Base-by-base conservation (phyloP, 139 green algal genomes). In the Desmodesmus armatus region DNA sequence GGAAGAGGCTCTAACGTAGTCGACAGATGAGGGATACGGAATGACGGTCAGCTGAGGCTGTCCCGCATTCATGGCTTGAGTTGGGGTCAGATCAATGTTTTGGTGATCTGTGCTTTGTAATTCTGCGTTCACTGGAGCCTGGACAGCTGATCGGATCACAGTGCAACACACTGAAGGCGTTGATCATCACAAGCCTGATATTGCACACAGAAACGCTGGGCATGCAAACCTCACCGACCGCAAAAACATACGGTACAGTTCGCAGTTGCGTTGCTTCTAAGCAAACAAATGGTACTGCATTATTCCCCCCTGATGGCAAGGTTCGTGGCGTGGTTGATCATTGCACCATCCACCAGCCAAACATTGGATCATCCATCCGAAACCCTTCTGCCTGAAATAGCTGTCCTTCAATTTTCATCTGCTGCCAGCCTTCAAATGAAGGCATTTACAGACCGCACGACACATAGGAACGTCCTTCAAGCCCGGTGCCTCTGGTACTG, bases 21-120 rank as follows among this genome's bases (percentile, higher is more conserved):
- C 76, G 6, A 82, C 76, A 31, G 72, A 29, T 44, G 53, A 35
- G 29, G 76, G 76, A 33, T 82, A 82, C 3, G 76, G 76, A 25
- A 82, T 49, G 2, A 73, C 76, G 41, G 53, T 82, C 3, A 82
- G 55, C 21, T 35, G 39, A 58, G 25, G 60, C 5, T 33, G 7
- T 37, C 11, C 23, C 11, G 15, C 11, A 69, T 9, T 17, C 25
- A 29, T 69, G 60, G n/a, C n/a, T n/a, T n/a, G n/a, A n/a, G n/a
- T n/a, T n/a, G n/a, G n/a, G n/a, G n/a, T n/a, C n/a, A n/a, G n/a
- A n/a, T n/a, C n/a, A n/a, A n/a, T n/a, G 3, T 74, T 21, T 49
- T 74, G 33, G 66, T 44, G 35, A 33, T 49, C 35, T 21, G 66
- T 49, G 66, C 66, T 31, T 35, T 21, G 44, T 29, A 74, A 25